A percentile compares a stretch with the other conserved stretches of the same genome.
These are phyloP conservation scores for Nothophaeocryptopus gaeumannii DNA, from an alignment of 2,329 filamentous ascomycete genomes.

Conservation along the genomic window DNA sequence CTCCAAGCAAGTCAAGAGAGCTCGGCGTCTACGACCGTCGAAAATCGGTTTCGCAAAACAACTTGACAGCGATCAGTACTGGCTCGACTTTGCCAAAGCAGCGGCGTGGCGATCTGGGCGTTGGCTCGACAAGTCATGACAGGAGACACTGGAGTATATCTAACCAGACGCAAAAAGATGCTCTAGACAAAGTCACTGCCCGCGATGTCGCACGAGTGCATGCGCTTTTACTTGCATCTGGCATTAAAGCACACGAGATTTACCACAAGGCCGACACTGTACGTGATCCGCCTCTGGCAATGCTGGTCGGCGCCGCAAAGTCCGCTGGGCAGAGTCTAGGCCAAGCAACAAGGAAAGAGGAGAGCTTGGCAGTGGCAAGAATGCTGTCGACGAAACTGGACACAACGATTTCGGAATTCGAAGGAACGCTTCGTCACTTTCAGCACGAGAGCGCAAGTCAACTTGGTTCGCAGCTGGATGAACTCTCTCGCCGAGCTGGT, in stretches of 20 bases:
- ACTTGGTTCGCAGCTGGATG: conserved; percentile 44
- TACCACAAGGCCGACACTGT: conserved; percentile 59
- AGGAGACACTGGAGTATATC: conserved; percentile 59
- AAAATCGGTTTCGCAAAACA: conserved; percentile 32
- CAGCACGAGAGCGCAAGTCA: conserved; percentile 44
- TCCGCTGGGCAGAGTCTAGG: conserved; percentile 43
- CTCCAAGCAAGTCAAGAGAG: conserved; percentile 7
- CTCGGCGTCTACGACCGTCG: conserved; percentile 28
- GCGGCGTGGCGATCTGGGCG: conserved; percentile 4
- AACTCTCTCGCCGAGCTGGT: conserved; percentile 47
- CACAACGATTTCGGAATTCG: conserved; percentile 39
- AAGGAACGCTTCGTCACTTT: conserved; percentile 52
- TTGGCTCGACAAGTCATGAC: conserved; percentile 13
- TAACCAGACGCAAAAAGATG: conserved; percentile 40
- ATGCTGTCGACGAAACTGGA: conserved; percentile 50
- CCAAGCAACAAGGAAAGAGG: conserved; percentile 49
- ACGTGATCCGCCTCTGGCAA: conserved; percentile 32
- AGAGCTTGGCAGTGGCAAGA: conserved; percentile 54
- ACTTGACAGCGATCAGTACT: conserved; percentile 26
- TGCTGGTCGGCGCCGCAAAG: conserved; percentile 38
- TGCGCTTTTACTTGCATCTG: conserved; percentile 74
- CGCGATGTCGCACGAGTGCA: conserved; percentile 78
- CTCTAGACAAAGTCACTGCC: conserved; percentile 52
- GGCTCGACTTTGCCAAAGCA: conserved; percentile 7
- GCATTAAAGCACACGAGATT: conserved; percentile 87